phyloP scores from a whole-genome alignment of 1,284 basidiomycete genomes.

The Ceratobasidium sp. region DNA sequence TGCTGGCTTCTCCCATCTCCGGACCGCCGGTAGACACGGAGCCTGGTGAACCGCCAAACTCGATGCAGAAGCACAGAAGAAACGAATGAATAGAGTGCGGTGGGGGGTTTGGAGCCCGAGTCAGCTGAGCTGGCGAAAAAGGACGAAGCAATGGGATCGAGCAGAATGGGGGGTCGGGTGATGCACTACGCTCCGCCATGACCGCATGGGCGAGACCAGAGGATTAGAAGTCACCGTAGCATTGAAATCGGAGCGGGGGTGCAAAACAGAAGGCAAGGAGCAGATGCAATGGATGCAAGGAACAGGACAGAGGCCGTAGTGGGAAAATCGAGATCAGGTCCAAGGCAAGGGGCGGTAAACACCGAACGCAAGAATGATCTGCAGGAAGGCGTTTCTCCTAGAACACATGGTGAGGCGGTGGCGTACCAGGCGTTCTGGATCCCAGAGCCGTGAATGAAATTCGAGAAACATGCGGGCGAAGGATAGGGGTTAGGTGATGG shows the following conservation, averaged over 20 bases:
- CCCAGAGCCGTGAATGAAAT: conserved; percentile 6
- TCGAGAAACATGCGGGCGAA: conserved; percentile 9
- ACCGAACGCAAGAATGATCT: conserved; percentile 22
- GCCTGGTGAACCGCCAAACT: neutral
- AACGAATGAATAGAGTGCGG: conserved; percentile 1
- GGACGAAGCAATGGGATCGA: neutral
- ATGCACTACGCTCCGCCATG: neutral
- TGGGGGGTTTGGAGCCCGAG: neutral
- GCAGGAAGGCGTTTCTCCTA: neutral
- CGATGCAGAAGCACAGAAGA: neutral
- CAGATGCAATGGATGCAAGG: conserved; percentile 8
- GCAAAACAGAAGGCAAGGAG: conserved; percentile 5
- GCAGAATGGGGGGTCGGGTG: neutral
- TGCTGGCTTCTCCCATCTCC: neutral
- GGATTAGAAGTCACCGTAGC: neutral
- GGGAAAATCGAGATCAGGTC: conserved; percentile 8
- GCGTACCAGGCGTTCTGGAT: conserved; percentile 20
- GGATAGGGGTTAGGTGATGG: conserved; percentile 1
- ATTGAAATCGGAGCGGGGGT: neutral
- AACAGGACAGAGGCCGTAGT: conserved; percentile 6
- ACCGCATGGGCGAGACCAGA: conserved; percentile 11
- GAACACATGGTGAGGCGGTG: conserved; percentile 22
- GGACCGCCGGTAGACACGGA: neutral
- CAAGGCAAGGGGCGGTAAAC: conserved; percentile 22
- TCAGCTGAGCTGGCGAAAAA: conserved; percentile 17